phyloP scores from a whole-genome alignment of 371 early-diverging fungal species.

The Apophysomyces ossiformis region DNA sequence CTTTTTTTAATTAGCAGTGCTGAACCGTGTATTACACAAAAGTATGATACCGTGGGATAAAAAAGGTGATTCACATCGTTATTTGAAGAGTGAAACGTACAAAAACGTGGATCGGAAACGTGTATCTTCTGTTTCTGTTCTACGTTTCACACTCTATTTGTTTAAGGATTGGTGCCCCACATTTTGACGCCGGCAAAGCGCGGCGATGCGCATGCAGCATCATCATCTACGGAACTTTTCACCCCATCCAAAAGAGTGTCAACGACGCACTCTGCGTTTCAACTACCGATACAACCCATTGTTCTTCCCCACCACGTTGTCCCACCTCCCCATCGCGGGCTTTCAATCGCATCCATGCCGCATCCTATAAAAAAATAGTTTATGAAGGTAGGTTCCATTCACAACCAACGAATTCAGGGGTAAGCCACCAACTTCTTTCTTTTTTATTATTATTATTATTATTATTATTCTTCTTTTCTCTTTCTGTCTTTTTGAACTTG shows the following conservation, averaged over 20 bases:
- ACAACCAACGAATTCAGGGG: slow-evolving; percentile 8
- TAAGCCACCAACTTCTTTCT: background rate
- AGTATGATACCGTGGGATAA: background rate
- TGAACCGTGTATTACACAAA: slow-evolving; percentile 1
- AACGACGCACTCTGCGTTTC: background rate
- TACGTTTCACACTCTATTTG: slow-evolving; percentile 7
- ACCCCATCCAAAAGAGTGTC: slow-evolving; percentile 11
- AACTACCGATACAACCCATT: slow-evolving; percentile 5
- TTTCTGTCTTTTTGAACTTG: background rate
- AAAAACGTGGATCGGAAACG: slow-evolving; percentile 10
- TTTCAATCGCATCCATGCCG: slow-evolving; percentile 9
- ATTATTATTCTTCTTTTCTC: background rate
- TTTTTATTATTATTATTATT: background rate
- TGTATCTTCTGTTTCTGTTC: background rate
- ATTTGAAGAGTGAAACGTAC: slow-evolving; percentile 8
- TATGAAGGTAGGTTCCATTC: slow-evolving; percentile 2
- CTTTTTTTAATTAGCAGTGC: slow-evolving; percentile 14
- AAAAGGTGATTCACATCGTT: slow-evolving; percentile 11
- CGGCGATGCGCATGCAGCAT: slow-evolving; percentile 12
- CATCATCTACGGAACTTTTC: slow-evolving; percentile 11
- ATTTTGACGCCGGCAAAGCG: background rate
- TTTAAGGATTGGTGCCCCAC: slow-evolving; percentile 3
- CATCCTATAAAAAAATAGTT: slow-evolving; percentile 2
- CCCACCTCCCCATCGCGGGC: slow-evolving; percentile 6
- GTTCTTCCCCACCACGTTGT: slow-evolving; percentile 11